These are phyloP conservation scores for Sugiyamaella mastotermitis DNA, from an alignment of 805 yeast genomes.

Conservation along the genomic window DNA sequence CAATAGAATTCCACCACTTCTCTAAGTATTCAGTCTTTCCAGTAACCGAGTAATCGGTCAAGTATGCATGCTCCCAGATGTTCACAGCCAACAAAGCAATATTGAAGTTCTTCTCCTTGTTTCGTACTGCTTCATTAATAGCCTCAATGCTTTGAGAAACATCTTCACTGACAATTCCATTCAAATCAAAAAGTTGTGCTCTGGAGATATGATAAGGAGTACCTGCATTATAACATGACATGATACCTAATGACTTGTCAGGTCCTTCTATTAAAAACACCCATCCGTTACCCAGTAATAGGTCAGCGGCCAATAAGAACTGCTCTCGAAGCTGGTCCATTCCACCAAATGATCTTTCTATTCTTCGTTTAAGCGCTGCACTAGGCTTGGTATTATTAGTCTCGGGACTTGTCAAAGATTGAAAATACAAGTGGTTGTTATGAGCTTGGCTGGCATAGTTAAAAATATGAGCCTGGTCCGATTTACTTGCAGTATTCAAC, in stretches of 20 bases:
- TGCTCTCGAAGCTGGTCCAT: conserved; percentile 68
- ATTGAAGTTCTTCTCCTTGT: conserved; percentile 24
- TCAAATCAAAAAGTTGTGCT: conserved; percentile 69
- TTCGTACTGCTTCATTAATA: conserved; percentile 35
- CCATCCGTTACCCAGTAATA: conserved; percentile 82
- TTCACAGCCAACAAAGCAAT: conserved; percentile 73
- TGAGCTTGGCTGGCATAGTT: conserved; percentile 88
- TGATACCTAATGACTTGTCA: conserved; percentile 46
- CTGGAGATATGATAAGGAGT: conserved; percentile 58
- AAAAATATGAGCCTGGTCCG: conserved; percentile 63
- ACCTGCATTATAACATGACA: conserved; percentile 88
- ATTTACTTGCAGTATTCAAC: conserved; percentile 55
- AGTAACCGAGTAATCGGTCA: conserved; percentile 72
- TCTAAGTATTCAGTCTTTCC: conserved; percentile 69
- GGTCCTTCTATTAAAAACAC: conserved; percentile 77
- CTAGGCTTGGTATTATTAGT: conserved; percentile 26
- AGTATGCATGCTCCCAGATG: conserved; percentile 86
- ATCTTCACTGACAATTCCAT: conserved; percentile 56
- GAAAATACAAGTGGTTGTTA: conserved; percentile 84
- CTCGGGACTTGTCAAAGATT: conserved; percentile 41
- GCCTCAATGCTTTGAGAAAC: conserved; percentile 43
- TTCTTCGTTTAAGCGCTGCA: conserved; percentile 32
- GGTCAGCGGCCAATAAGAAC: conserved; percentile 59
- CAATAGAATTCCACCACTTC: conserved; percentile 68
- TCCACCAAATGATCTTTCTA: conserved; percentile 65